Percentiles rank a stretch among this genome's conserved stretches.
These are phyloP conservation scores for Xylaria castorea DNA, from an alignment of 495 filamentous ascomycete genomes.

Conservation along the genomic window DNA sequence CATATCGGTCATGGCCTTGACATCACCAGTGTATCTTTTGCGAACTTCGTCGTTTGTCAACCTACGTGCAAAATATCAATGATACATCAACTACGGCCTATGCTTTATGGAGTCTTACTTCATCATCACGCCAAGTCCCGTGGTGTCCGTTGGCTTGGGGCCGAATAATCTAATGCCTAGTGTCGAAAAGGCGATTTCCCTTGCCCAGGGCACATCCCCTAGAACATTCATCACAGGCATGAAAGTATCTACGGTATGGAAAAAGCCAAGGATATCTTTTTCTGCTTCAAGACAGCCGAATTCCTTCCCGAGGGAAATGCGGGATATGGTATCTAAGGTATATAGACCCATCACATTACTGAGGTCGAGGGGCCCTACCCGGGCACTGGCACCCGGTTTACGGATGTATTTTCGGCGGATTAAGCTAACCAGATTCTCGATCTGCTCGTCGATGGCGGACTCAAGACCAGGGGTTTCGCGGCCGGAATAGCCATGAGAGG, in stretches of 20 bases:
- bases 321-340: slow-evolving; percentile 69
- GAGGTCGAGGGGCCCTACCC: slow-evolving; percentile 47
- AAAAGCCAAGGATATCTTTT: slow-evolving; percentile 62
- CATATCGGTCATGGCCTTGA: slow-evolving; percentile 45
- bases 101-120: slow-evolving; percentile 39
- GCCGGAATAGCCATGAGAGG: slow-evolving; percentile 52
- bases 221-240: slow-evolving; percentile 56
- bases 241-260: slow-evolving; percentile 58
- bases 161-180: slow-evolving; percentile 59
- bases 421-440: slow-evolving; percentile 45
- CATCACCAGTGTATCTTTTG: slow-evolving; percentile 40
- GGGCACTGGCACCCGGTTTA: slow-evolving; percentile 16
- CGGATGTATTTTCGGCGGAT: slow-evolving; percentile 44
- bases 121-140: slow-evolving; percentile 59
- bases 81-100: background rate
- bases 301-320: slow-evolving; percentile 67
- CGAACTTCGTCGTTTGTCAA: slow-evolving; percentile 49
- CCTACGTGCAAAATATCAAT: slow-evolving; percentile 18
- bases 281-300: slow-evolving; percentile 68
- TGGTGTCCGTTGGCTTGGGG: slow-evolving; percentile 60
- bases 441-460: slow-evolving; percentile 47
- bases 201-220: slow-evolving; percentile 61
- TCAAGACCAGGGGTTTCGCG: slow-evolving; percentile 55
- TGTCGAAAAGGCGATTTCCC: slow-evolving; percentile 58
- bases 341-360: slow-evolving; percentile 50